Evolutionary conservation across 176 grass and related monocot genomes (phyloP), one percentile per base, ranked within the genome.

Genomic region (Triticum turgidum): DNA sequence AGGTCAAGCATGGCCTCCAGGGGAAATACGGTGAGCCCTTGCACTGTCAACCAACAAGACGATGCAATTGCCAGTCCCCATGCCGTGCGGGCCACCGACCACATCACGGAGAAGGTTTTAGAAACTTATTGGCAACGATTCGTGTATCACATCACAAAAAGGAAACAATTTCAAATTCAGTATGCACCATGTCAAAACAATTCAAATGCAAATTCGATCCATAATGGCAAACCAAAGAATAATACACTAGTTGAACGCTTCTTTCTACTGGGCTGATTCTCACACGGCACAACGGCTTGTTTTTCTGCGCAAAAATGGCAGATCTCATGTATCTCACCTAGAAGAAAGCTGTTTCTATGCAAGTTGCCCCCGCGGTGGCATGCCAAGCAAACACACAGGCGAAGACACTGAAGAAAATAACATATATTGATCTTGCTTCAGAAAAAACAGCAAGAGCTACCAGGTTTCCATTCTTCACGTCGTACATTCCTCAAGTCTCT

Each of bases 401-500:
- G 18, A 17, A 12, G 1, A 13, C 9, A 64, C 14, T 38, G 37
- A 38, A 38, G 37, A 38, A 38, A 38, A 38, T 38, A 38, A 38
- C 37, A 38, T 38, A 38, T 38, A 7, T 7, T 38, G 37, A 38
- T 38, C 37, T 38, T 38, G 37, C 37, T 38, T 1, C 37, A 38
- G 1, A 38, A 35, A 38, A 38, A 38, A 38, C 1, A 72, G 89
- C 84, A 90, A 84, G 66, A 41, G 3, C 2, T 3, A 44, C 2
- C 41, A 44, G 10, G 41, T 44, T 44, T 44, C 41, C 10, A 44
- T 44, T 44, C 78, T 38, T 38, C 78, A 29, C 51, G 64, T 65
- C 47, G 39, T 87, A 87, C 84, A 90, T 7, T 74, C n/a, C 30
- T 17, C 14, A 79, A 13, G 73, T 61, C 75, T 80, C 44, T 59